Evolutionary conservation across 2,329 filamentous ascomycete genomes (phyloP).

Genomic region (Cytospora chrysosperma): DNA sequence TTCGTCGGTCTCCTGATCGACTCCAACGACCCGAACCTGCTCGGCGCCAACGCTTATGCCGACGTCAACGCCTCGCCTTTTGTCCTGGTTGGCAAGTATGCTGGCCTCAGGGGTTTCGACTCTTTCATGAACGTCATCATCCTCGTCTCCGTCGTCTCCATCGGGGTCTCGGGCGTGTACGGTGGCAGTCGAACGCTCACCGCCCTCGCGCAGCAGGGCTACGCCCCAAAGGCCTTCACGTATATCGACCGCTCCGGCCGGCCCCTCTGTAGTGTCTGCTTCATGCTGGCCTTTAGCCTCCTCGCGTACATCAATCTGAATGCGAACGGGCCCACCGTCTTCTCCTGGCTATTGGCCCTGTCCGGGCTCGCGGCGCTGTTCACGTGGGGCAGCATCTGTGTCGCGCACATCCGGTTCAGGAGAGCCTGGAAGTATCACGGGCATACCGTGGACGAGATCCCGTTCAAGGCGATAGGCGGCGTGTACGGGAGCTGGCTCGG

Average conservation of each 20-base stretch:
- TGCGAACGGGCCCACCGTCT: conserved; percentile 48
- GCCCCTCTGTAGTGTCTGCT: conserved; percentile 50
- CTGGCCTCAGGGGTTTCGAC: conserved; percentile 51
- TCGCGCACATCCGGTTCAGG: conserved; percentile 69
- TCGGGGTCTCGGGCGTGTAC: conserved; percentile 59
- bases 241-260: conserved; percentile 59
- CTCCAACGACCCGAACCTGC: conserved; percentile 46
- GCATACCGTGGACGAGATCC: conserved; percentile 65
- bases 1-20: conserved; percentile 51
- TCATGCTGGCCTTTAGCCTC: conserved; percentile 48
- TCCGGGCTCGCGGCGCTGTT: conserved; percentile 65
- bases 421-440: conserved; percentile 60
- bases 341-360: conserved; percentile 65
- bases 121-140: conserved; percentile 61
- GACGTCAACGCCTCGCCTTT: conserved; percentile 53
- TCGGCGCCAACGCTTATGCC: conserved; percentile 46
- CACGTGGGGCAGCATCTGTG: conserved; percentile 68
- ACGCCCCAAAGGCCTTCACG: conserved; percentile 54
- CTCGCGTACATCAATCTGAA: conserved; percentile 50
- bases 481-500: conserved; percentile 65
- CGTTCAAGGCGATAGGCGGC: conserved; percentile 61
- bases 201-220: conserved; percentile 58
- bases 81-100: conserved; percentile 56
- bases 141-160: conserved; percentile 56
- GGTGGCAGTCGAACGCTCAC: conserved; percentile 59